phyloP scores from a whole-genome alignment of 106 monocot genomes.

The Iris macrosiphon region DNA sequence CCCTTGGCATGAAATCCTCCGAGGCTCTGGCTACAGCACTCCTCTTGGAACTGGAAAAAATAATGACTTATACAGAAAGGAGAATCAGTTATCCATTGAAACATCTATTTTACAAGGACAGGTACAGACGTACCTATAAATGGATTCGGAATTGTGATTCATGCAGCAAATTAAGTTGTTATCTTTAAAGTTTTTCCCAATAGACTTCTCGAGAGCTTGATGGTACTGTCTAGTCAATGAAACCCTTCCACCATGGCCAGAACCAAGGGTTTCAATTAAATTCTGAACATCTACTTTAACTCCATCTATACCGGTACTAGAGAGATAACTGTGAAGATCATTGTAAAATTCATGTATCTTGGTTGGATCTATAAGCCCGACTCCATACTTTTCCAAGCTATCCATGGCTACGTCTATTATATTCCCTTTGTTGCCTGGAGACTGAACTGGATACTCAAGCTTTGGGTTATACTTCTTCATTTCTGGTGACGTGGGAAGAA shows the following conservation, averaged over 20 bases:
- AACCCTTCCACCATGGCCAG: slow-evolving; percentile 26
- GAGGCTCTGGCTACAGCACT: slow-evolving; percentile 25
- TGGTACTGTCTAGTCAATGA: slow-evolving; percentile 19
- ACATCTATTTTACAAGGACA: too few species aligned
- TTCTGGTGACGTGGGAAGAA: slow-evolving; percentile 18
- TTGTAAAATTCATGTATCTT: slow-evolving; percentile 27
- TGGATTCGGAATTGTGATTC: slow-evolving; percentile 18
- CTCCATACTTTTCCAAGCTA: slow-evolving; percentile 28
- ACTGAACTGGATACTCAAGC: slow-evolving; percentile 22
- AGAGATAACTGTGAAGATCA: slow-evolving; percentile 32
- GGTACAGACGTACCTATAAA: slow-evolving; percentile 14
- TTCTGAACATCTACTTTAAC: slow-evolving; percentile 30
- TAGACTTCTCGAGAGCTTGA: slow-evolving; percentile 18
- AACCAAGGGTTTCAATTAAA: slow-evolving; percentile 17
- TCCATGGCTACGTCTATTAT: slow-evolving; percentile 19
- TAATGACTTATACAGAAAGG: too few species aligned
- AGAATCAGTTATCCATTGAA: neutral
- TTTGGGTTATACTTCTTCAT: slow-evolving; percentile 38
- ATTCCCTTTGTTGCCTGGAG: slow-evolving; percentile 23
- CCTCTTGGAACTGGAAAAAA: slow-evolving; percentile 17
- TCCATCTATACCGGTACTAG: slow-evolving; percentile 12
- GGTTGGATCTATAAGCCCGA: slow-evolving; percentile 24
- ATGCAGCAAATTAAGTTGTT: slow-evolving; percentile 23
- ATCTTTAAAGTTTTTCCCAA: slow-evolving; percentile 12
- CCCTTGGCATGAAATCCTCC: slow-evolving; percentile 37